Conservation (phyloP, 441 rosid genomes). For the Croton setiger region DNA sequence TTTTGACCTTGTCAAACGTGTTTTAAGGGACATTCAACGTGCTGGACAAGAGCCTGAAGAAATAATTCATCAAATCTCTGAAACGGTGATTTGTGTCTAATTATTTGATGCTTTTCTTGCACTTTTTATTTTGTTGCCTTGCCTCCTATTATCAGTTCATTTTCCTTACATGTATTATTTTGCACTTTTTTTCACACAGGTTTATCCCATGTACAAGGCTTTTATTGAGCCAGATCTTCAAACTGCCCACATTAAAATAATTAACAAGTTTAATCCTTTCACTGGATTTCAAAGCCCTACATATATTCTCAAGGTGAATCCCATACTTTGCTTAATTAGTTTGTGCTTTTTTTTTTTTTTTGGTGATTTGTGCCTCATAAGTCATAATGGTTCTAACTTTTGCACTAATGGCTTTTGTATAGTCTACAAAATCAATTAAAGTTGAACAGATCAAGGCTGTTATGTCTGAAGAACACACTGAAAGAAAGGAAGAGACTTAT, state of each 20-base stretch:
- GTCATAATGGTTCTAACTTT: constrained; percentile 9
- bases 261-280: constrained; percentile 94
- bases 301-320: constrained; percentile 72
- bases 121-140: constrained; percentile 20
- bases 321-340: not conserved
- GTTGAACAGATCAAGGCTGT: constrained; percentile 75
- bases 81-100: constrained; percentile 59
- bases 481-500: constrained; percentile 85
- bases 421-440: constrained; percentile 74
- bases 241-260: constrained; percentile 92
- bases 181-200: constrained; percentile 34
- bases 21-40: constrained; percentile 93
- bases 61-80: constrained; percentile 95
- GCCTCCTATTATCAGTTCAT: constrained; percentile 5
- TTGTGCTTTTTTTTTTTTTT: constrained; percentile 12
- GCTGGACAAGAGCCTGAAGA: constrained; percentile 98
- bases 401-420: constrained; percentile 32
- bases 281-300: constrained; percentile 95
- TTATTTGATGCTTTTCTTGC: constrained; percentile 16
- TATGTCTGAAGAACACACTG: constrained; percentile 53
- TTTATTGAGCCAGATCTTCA: constrained; percentile 95
- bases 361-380: constrained; percentile 5
- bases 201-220: constrained; percentile 99
- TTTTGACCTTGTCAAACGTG: constrained; percentile 96
- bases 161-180: constrained; percentile 1